Conservation (phyloP, 2,329 filamentous ascomycete species). For the Aspergillus versicolor region DNA sequence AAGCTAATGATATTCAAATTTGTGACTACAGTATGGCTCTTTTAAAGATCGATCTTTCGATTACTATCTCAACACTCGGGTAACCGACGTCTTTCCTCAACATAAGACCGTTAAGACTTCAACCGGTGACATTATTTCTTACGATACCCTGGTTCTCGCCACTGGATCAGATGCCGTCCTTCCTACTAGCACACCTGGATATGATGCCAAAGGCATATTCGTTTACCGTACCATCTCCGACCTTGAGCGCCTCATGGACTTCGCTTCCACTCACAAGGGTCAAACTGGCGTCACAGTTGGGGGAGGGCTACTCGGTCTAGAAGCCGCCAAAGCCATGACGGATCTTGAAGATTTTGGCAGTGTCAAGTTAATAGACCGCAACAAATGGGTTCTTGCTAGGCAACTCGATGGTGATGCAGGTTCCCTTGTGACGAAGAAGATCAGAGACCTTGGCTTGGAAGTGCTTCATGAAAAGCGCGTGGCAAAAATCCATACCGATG, state of each 20-base stretch:
- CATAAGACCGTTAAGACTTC: constrained; percentile 69
- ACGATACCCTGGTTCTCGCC: constrained; percentile 79
- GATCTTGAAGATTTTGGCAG: constrained; percentile 72
- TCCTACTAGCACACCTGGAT: constrained; percentile 68
- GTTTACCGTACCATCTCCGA: constrained; percentile 87
- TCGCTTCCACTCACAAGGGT: constrained; percentile 65
- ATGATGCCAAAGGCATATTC: constrained; percentile 80
- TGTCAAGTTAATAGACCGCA: constrained; percentile 78
- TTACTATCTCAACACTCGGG: constrained; percentile 73
- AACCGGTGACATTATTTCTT: constrained; percentile 67
- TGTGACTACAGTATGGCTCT: constrained; percentile 58
- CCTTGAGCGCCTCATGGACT: constrained; percentile 72
- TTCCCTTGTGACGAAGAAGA: constrained; percentile 76
- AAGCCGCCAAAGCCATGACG: constrained; percentile 90
- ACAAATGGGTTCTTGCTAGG: constrained; percentile 76
- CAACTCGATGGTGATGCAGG: constrained; percentile 83
- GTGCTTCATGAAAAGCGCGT: constrained; percentile 77
- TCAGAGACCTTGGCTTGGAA: constrained; percentile 74
- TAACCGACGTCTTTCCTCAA: constrained; percentile 64
- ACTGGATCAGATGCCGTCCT: constrained; percentile 84
- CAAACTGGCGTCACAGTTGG: constrained; percentile 75
- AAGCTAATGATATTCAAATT: background rate
- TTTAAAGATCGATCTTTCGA: constrained; percentile 67
- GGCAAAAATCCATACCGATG: constrained; percentile 67
- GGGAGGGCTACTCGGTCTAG: constrained; percentile 79